A percentile compares a stretch with the other conserved stretches of the same genome.
phyloP scores from a whole-genome alignment of 306 rosid genomes.

The Canavalia ensiformis region DNA sequence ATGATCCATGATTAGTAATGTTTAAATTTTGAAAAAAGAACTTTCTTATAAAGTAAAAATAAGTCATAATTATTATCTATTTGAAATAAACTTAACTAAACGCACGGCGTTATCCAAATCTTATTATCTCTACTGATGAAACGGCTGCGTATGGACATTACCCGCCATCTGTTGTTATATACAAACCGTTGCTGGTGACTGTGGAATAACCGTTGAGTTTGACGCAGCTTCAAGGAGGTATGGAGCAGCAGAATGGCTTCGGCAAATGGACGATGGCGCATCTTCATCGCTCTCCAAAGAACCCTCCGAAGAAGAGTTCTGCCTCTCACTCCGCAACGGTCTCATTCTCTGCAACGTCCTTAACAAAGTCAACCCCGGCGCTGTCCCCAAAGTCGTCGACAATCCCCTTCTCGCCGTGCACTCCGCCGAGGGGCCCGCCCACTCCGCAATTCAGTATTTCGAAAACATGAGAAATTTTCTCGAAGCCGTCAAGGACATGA shows the following conservation, averaged over 20 bases:
- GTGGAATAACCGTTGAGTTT: background rate
- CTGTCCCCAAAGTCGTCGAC: conserved; percentile 91
- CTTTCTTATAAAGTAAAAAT: too few relatives aligned
- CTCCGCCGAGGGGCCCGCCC: conserved; percentile 85
- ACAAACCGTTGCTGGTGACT: background rate
- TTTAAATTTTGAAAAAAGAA: too few relatives aligned
- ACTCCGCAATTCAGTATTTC: conserved; percentile 94
- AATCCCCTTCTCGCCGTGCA: conserved; percentile 70
- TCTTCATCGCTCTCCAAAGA: conserved; percentile 69
- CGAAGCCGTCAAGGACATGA: conserved; percentile 86
- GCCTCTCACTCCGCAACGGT: conserved; percentile 90
- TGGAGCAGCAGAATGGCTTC: conserved; percentile 95
- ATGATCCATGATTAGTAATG: too few relatives aligned
- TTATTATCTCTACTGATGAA: too few relatives aligned
- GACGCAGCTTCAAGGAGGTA: conserved; percentile 84
- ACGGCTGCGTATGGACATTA: background rate
- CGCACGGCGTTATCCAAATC: too few relatives aligned
- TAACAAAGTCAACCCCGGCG: conserved; percentile 94
- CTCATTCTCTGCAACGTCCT: conserved; percentile 97
- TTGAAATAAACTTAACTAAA: too few relatives aligned
- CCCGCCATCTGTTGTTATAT: background rate
- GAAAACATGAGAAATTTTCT: conserved; percentile 96
- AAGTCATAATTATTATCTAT: too few relatives aligned
- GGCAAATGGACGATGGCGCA: conserved; percentile 90
- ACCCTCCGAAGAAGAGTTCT: conserved; percentile 88